phyloP scores from a whole-genome alignment of 441 rosid genomes.

The Euphorbia celastroides region DNA sequence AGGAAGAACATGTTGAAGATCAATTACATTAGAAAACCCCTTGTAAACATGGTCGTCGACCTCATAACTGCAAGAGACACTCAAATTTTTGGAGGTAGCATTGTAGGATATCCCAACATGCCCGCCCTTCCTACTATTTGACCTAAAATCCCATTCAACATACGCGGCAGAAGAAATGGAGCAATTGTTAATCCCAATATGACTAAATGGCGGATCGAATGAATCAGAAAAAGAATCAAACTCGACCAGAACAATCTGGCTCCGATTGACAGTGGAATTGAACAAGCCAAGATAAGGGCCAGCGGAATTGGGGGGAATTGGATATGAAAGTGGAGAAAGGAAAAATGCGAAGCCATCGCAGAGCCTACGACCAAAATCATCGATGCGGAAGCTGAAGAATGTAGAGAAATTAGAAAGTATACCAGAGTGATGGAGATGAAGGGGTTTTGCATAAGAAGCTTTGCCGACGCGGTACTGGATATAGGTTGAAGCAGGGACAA shows the following conservation, averaged over 20 bases:
- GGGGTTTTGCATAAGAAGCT: background rate
- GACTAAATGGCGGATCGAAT: background rate
- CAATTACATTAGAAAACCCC: background rate
- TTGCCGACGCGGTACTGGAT: background rate
- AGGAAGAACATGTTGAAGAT: background rate
- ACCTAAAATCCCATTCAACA: background rate
- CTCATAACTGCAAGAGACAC: constrained; percentile 4
- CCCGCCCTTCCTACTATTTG: background rate
- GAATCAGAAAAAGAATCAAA: constrained; percentile 3
- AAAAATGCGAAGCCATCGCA: constrained; percentile 7
- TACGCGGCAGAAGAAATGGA: background rate
- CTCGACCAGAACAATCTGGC: background rate
- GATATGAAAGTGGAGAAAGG: constrained; percentile 1
- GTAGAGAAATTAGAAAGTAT: background rate
- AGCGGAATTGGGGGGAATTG: constrained; percentile 3
- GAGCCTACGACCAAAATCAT: background rate
- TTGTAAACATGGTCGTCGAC: background rate
- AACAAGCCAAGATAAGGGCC: background rate
- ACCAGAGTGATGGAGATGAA: background rate
- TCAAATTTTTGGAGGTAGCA: background rate
- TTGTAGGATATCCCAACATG: constrained; percentile 6
- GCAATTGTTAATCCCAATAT: constrained; percentile 1
- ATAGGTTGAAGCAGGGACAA: background rate
- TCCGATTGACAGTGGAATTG: background rate
- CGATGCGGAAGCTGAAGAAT: constrained; percentile 1